These are phyloP conservation scores for Magnolia officinalis DNA, from an alignment of 164 flowering plant genomes.

Conservation along the genomic window DNA sequence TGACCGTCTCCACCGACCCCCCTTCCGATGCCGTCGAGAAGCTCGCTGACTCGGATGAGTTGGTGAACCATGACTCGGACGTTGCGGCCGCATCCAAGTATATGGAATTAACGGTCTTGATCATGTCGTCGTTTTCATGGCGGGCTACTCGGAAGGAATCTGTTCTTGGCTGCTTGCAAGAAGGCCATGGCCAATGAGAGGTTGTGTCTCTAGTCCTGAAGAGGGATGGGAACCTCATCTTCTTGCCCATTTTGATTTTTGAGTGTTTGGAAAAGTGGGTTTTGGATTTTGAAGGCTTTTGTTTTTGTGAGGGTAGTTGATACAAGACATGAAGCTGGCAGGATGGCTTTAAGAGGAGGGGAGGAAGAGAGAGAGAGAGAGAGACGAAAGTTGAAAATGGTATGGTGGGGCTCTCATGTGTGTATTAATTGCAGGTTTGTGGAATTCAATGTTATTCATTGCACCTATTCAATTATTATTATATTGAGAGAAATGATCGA, in stretches of 20 bases:
- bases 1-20: conserved; percentile 37
- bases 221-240: conserved; percentile 22
- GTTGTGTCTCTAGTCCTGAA: conserved; percentile 20
- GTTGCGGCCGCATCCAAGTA: conserved; percentile 26
- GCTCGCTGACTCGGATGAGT: conserved; percentile 26
- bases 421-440: conserved; percentile 18
- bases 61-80: conserved; percentile 19
- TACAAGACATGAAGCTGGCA: neutral
- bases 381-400: conserved; percentile 7
- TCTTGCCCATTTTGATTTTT: conserved; percentile 15
- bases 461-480: neutral
- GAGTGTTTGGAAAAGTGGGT: neutral
- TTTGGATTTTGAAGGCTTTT: conserved; percentile 4
- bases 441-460: conserved; percentile 27
- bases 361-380: conserved; percentile 3
- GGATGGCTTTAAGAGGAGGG: conserved; percentile 10
- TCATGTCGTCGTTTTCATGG: conserved; percentile 16
- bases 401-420: conserved; percentile 6
- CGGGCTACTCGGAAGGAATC: conserved; percentile 45
- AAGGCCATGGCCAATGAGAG: conserved; percentile 53
- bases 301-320: conserved; percentile 12
- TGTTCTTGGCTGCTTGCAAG: conserved; percentile 64
- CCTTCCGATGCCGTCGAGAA: conserved; percentile 33
- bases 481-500: neutral
- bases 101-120: conserved; percentile 49